Percentiles rank a stretch among this genome's conserved stretches.
These are phyloP conservation scores for Berberis thunbergii DNA, from an alignment of 164 flowering plant species.

Conservation along the genomic window DNA sequence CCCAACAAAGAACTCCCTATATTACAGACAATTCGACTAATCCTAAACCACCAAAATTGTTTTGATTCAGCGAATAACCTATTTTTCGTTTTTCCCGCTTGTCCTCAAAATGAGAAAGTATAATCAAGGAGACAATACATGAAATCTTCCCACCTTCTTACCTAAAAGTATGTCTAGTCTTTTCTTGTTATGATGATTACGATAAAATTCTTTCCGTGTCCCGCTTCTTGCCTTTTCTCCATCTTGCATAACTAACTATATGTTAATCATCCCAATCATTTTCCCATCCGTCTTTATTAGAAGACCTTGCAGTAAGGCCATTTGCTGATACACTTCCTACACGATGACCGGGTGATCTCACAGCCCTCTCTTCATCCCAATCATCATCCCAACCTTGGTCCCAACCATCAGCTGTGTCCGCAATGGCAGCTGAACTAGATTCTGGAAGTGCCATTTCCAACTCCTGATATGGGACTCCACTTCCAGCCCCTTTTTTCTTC, in stretches of 20 bases:
- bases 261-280: conserved; percentile 58
- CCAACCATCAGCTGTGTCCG: conserved; percentile 51
- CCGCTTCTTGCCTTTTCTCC: not conserved
- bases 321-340: conserved; percentile 45
- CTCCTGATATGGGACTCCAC: conserved; percentile 37
- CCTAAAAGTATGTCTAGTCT: too few species aligned
- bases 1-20: too few species aligned
- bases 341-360: conserved; percentile 29
- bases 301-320: conserved; percentile 54
- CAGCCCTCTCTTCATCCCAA: conserved; percentile 57
- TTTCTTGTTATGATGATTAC: too few species aligned
- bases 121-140: too few species aligned
- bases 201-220: not conserved
- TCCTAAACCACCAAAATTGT: too few species aligned
- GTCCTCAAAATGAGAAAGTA: too few species aligned
- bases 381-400: conserved; percentile 84
- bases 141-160: too few species aligned
- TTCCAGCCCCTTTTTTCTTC: conserved; percentile 22
- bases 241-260: not conserved
- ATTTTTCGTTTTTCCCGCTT: too few species aligned
- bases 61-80: too few species aligned
- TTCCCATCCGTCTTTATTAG: conserved; percentile 67
- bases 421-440: conserved; percentile 24
- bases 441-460: conserved; percentile 41
- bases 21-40: too few species aligned